phyloP scores from a whole-genome alignment of 208 protist species.

The Herpetomonas tarakana region DNA sequence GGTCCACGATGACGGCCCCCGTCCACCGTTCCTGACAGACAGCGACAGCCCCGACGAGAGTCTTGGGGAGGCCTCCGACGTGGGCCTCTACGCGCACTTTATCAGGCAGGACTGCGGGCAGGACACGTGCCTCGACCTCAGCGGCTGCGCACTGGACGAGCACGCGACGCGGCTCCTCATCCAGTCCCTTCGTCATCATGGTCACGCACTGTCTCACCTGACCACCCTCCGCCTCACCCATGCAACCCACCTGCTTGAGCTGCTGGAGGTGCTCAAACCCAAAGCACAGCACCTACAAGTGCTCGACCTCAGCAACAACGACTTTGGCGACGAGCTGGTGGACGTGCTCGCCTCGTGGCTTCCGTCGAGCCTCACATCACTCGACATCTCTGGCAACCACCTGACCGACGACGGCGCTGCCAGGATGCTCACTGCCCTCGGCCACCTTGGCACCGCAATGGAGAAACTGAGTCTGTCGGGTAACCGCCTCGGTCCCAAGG shows the following conservation, averaged over 20 bases:
- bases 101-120: no score
- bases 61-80: no score
- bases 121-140: constrained; percentile 10
- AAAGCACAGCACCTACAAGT: no score
- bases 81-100: no score
- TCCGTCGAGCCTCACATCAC: constrained; percentile 21
- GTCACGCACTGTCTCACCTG: no score
- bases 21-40: no score
- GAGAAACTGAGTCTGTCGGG: constrained; percentile 14
- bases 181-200: background rate
- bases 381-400: constrained; percentile 54
- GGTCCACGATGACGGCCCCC: no score
- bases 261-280: constrained; percentile 9
- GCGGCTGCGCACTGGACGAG: constrained; percentile 6
- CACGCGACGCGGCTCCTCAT: constrained; percentile 8
- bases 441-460: constrained; percentile 9
- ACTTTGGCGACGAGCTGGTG: constrained; percentile 12
- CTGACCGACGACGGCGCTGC: constrained; percentile 32
- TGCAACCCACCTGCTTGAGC: constrained; percentile 13
- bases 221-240: constrained; percentile 14
- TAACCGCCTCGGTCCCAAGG: constrained; percentile 7
- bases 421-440: constrained; percentile 15
- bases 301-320: constrained; percentile 19
- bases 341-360: constrained; percentile 3
- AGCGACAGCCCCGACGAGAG: background rate